Evolutionary conservation across 352 stramenopile species (phyloP), one percentile per base, ranked within the genome.

Genomic region (Globisporangium lucens): DNA sequence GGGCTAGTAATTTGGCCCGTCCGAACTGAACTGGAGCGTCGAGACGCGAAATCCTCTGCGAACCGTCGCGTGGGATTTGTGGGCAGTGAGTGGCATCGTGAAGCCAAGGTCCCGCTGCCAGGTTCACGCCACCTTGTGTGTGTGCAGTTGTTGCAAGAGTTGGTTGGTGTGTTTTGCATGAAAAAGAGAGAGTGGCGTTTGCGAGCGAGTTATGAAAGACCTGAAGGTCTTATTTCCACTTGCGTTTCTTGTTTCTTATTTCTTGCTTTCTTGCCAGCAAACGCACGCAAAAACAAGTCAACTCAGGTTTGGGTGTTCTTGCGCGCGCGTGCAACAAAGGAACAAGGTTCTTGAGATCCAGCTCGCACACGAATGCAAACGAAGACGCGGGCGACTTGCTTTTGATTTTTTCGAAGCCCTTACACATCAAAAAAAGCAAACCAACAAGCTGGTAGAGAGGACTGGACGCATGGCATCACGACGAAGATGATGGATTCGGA

Each of bases 31-130:
- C 30, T 41, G 27, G 60, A 66, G 46, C 61, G 61, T 66, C 49
- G 61, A 66, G 61, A 66, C 36, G 15, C 13, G 13, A 12, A 46
- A 33, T 41, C 13, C 24, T n/a, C 9, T 24, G 27, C 27, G 55
- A 60, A 60, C 6, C 55, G 55, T 43, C 30, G 30, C 7, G 17
- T 46, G 38, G 38, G 38, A 46, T 46, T 24, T 24, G 59, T 65
- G 59, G 61, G 30, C 61, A 66, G 61, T 35, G 22, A 66, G 61
- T 66, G 47, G 61, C 61, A 66, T 47, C 3, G n/a, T 46, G 49
- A 61, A 66, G 61, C 61, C 61, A 60, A 46, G 15, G 17, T 8
- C 17, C 1, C 10, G 30, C 17, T 4, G 20, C 55, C 17, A 22
- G 20, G 15, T 53, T 27, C 47, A 22, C 47, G 7, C 20, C 4